These are phyloP conservation scores for Nyctanthes arbortristis DNA, from an alignment of 257 asterid species.

Conservation along the genomic window DNA sequence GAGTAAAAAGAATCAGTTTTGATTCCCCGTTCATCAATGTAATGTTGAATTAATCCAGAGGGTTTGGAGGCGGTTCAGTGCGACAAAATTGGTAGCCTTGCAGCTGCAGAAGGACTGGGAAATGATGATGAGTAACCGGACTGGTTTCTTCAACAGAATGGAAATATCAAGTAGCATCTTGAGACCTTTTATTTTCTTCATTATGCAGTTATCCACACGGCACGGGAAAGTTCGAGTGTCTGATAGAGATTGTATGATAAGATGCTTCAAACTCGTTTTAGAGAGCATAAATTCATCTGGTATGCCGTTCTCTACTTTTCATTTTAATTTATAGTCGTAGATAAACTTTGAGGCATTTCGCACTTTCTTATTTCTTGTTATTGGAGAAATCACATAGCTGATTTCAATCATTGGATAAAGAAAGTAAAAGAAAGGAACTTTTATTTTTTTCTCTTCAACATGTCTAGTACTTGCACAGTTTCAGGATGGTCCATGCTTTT, in stretches of 20 bases:
- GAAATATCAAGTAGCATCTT: constrained; percentile 53
- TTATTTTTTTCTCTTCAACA: too few species aligned
- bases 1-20: not conserved
- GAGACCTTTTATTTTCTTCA: constrained; percentile 85
- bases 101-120: constrained; percentile 75
- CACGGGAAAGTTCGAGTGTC: constrained; percentile 48
- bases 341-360: not conserved
- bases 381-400: not conserved
- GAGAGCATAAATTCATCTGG: constrained; percentile 67
- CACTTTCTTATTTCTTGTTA: not conserved
- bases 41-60: constrained; percentile 51
- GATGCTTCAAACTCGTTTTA: constrained; percentile 69
- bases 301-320: constrained; percentile 32
- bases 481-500: too few species aligned
- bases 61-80: constrained; percentile 74
- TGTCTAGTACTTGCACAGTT: too few species aligned
- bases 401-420: not conserved
- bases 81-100: constrained; percentile 49
- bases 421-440: not conserved
- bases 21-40: not conserved
- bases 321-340: not conserved
- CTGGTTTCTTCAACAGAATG: constrained; percentile 36
- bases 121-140: constrained; percentile 42
- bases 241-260: constrained; percentile 61
- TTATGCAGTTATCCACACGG: constrained; percentile 50